A percentile compares a stretch with the other conserved stretches of the same genome.
Conservation (phyloP, 2,329 filamentous ascomycete genomes). For the Aspergillus fumigatus region DNA sequence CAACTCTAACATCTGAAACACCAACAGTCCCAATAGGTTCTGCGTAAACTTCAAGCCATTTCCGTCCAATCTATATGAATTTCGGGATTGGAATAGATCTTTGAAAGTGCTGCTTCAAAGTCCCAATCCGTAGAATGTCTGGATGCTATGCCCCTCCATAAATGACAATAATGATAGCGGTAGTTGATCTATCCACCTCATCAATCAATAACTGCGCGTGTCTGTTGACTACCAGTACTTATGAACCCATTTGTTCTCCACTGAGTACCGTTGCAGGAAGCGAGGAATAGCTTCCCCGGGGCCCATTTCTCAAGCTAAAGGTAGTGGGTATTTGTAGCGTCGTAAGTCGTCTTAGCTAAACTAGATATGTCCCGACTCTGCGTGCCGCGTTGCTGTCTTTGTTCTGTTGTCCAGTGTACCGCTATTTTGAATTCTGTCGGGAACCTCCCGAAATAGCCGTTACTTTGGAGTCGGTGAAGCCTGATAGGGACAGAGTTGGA, state of each 20-base stretch:
- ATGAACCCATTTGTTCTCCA: constrained; percentile 8
- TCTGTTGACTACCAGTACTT: not conserved
- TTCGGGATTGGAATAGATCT: not conserved
- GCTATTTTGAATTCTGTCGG: not conserved
- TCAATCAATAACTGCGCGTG: not conserved
- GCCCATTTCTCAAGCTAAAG: constrained; percentile 26
- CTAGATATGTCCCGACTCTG: constrained; percentile 10
- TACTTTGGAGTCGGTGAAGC: constrained; percentile 7
- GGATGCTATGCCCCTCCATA: not conserved
- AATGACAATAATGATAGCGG: not conserved
- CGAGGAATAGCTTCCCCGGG: constrained; percentile 31
- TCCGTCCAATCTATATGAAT: not conserved
- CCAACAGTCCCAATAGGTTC: not conserved
- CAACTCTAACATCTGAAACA: not conserved
- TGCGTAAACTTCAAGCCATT: not conserved
- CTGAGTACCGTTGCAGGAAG: constrained; percentile 25
- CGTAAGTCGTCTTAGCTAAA: constrained; percentile 14
- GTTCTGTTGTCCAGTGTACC: not conserved
- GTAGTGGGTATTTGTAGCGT: constrained; percentile 25
- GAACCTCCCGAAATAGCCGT: not conserved
- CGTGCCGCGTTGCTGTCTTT: not conserved
- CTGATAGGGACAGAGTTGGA: not conserved
- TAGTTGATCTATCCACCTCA: not conserved
- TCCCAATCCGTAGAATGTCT: not conserved
- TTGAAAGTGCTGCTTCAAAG: not conserved